Percentiles rank a stretch among this genome's conserved stretches.
Evolutionary conservation across 2,329 filamentous ascomycete genomes (phyloP).

Genomic region (Alternaria brassicae): DNA sequence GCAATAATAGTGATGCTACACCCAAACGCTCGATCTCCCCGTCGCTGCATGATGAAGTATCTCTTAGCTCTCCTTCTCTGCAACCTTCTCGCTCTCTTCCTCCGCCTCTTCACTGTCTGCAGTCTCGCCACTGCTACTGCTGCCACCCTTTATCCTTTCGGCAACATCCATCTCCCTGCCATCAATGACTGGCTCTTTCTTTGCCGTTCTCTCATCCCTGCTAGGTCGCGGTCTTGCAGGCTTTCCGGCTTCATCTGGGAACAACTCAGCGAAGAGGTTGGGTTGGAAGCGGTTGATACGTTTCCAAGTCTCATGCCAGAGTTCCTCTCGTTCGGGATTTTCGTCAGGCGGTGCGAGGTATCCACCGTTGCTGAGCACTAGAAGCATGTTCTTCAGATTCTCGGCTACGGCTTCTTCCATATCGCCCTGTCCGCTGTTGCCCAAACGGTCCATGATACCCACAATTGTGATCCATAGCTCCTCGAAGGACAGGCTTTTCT

Average conservation of each 20-base stretch:
- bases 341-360: conserved; percentile 76
- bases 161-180: conserved; percentile 20
- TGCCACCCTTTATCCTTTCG: conserved; percentile 7
- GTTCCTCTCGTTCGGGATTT: conserved; percentile 57
- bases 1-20: background rate
- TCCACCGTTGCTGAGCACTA: conserved; percentile 92
- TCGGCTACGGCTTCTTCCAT: conserved; percentile 94
- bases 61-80: conserved; percentile 21
- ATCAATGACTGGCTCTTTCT: conserved; percentile 3
- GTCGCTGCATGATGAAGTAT: background rate
- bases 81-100: conserved; percentile 18
- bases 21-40: background rate
- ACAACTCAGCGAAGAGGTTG: conserved; percentile 64
- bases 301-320: conserved; percentile 69
- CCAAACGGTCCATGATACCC: conserved; percentile 92
- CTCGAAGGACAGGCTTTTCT: conserved; percentile 73
- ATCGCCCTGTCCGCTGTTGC: conserved; percentile 93
- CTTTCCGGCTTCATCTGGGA: conserved; percentile 57
- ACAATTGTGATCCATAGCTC: conserved; percentile 90
- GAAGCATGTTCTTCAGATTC: conserved; percentile 91
- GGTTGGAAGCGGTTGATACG: conserved; percentile 67
- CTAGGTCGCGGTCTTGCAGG: conserved; percentile 32
- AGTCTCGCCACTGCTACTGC: conserved; percentile 5
- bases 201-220: conserved; percentile 24
- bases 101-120: conserved; percentile 1